These are phyloP conservation scores for Saccharomycopsis fibuligera DNA, from an alignment of 805 yeast species.

Conservation along the genomic window DNA sequence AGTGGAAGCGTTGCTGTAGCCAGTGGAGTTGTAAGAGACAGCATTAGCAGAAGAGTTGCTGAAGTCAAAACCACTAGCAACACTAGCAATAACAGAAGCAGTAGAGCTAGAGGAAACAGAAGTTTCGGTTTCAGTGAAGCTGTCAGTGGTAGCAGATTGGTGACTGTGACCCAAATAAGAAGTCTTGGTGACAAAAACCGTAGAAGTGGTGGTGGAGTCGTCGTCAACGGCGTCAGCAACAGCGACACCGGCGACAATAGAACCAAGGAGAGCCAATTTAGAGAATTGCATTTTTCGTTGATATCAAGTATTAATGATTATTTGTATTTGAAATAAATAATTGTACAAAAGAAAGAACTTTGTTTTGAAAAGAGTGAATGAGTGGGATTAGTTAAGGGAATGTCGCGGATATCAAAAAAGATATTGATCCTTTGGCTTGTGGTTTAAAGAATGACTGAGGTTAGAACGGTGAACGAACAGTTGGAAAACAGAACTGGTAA, in stretches of 20 bases:
- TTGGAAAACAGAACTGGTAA: not conserved
- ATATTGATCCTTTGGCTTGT: not conserved
- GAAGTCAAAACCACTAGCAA: slow-evolving; percentile 10
- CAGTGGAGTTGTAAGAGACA: not conserved
- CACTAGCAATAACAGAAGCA: slow-evolving; percentile 1
- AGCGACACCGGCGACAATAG: slow-evolving; percentile 1
- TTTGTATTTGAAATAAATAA: not conserved
- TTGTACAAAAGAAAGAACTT: not conserved
- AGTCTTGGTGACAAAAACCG: slow-evolving; percentile 12
- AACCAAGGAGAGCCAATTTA: slow-evolving; percentile 3
- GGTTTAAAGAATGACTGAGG: slow-evolving; percentile 16
- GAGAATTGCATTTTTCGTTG: slow-evolving; percentile 18
- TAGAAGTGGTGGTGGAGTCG: slow-evolving; percentile 13
- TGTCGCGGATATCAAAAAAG: too few species aligned
- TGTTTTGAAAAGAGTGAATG: not conserved
- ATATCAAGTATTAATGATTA: not conserved
- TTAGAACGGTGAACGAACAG: not conserved
- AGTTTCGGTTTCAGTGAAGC: slow-evolving; percentile 1
- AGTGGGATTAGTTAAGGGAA: not conserved
- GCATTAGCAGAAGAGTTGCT: slow-evolving; percentile 6
- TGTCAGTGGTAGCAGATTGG: slow-evolving; percentile 7
- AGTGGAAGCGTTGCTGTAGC: slow-evolving; percentile 1
- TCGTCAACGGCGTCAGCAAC: slow-evolving; percentile 5
- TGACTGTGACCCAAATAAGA: slow-evolving; percentile 15
- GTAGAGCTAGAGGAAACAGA: slow-evolving; percentile 3